Conservation (phyloP, 495 filamentous ascomycete species). For the Tetracladium setigerum region DNA sequence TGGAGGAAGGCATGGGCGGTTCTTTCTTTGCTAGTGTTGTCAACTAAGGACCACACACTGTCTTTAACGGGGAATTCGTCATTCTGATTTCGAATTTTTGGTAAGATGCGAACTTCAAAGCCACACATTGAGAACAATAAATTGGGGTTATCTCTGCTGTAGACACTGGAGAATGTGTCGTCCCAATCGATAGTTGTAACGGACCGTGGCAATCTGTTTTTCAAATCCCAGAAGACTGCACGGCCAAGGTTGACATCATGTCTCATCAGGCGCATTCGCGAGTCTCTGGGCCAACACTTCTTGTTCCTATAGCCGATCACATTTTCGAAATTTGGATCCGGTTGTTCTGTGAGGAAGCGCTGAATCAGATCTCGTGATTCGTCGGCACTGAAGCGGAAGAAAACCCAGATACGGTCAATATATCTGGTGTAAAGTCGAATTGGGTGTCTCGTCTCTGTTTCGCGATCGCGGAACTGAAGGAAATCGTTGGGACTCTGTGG, state of each 20-base stretch:
- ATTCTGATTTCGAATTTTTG: conserved; percentile 90
- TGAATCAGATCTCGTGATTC: conserved; percentile 96
- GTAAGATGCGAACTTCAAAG: conserved; percentile 95
- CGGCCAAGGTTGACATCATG: conserved; percentile 98
- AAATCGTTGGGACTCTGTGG: conserved; percentile 97
- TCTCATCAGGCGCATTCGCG: conserved; percentile 95
- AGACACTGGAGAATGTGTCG: conserved; percentile 98
- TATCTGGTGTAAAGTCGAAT: conserved; percentile 96
- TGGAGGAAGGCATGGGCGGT: conserved; percentile 98
- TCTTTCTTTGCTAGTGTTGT: conserved; percentile 92
- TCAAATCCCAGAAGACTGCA: conserved; percentile 98
- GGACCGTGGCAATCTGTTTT: conserved; percentile 89
- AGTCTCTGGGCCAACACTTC: conserved; percentile 98
- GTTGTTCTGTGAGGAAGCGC: conserved; percentile 95
- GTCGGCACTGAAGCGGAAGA: conserved; percentile 86
- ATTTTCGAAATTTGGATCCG: conserved; percentile 99
- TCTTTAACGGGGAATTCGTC: conserved; percentile 98
- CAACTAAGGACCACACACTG: conserved; percentile 94
- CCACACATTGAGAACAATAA: conserved; percentile 96
- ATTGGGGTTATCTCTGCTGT: conserved; percentile 97
- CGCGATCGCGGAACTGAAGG: conserved; percentile 88
- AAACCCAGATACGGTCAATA: conserved; percentile 98
- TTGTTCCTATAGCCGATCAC: conserved; percentile 99
- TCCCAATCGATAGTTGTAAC: conserved; percentile 99
- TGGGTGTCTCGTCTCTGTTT: conserved; percentile 85